A percentile compares a stretch with the other conserved stretches of the same genome.
phyloP scores from a whole-genome alignment of 2,329 filamentous ascomycete genomes.

The Colletotrichum incanum region DNA sequence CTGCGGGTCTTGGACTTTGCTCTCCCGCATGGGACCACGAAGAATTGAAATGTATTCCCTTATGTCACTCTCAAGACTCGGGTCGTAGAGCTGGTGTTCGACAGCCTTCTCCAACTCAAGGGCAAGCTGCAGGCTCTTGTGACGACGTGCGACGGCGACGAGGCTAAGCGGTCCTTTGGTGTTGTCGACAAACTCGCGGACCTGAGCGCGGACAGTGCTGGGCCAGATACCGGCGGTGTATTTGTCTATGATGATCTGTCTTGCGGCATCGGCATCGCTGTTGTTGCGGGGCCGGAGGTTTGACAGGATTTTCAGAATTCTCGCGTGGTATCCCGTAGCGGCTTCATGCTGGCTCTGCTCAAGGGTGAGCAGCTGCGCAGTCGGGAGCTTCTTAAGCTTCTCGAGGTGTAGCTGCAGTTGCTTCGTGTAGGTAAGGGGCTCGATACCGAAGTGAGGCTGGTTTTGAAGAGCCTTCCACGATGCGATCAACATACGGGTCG shows the following conservation, averaged over 20 bases:
- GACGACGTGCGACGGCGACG: conserved; percentile 61
- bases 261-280: conserved; percentile 19
- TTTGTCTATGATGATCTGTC: conserved; percentile 52
- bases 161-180: conserved; percentile 51
- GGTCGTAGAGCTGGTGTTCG: conserved; percentile 62
- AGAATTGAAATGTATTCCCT: conserved; percentile 68
- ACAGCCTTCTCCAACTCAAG: conserved; percentile 70
- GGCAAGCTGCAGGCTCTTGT: conserved; percentile 71
- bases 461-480: conserved; percentile 64
- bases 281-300: conserved; percentile 46
- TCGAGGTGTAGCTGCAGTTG: conserved; percentile 66
- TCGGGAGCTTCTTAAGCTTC: conserved; percentile 66
- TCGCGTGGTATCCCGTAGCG: conserved; percentile 60
- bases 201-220: conserved; percentile 57
- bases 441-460: conserved; percentile 57
- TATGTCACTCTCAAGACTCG: conserved; percentile 54
- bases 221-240: conserved; percentile 70
- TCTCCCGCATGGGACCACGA: conserved; percentile 53
- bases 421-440: conserved; percentile 67
- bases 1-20: conserved; percentile 42
- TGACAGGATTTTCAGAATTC: conserved; percentile 47
- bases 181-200: conserved; percentile 35
- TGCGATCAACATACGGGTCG: conserved; percentile 56
- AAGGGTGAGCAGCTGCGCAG: conserved; percentile 68
- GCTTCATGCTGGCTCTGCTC: conserved; percentile 70